A percentile compares a stretch with the other conserved stretches of the same genome.
Evolutionary conservation across 1,284 basidiomycete genomes (phyloP).

Genomic region (Cryptococcus sp.): DNA sequence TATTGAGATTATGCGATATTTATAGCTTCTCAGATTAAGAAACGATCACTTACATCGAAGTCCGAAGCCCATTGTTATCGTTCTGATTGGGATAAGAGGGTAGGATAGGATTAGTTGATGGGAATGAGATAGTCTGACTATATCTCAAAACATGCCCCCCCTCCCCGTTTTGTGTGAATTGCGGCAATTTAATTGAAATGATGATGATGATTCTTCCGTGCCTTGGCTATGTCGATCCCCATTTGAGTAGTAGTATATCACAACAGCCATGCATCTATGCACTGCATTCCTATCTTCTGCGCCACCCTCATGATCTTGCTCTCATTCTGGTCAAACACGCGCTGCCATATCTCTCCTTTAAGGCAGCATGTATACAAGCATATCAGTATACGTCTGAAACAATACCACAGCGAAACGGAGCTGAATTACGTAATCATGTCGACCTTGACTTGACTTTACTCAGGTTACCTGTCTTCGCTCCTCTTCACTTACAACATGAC

Average conservation of each 20-base stretch:
- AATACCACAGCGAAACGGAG: too few relatives aligned
- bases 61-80: not conserved
- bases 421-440: not conserved
- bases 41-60: not conserved
- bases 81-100: not conserved
- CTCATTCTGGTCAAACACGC: too few relatives aligned
- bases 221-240: too few relatives aligned
- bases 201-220: too few relatives aligned
- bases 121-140: not conserved
- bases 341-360: too few relatives aligned
- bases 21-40: not conserved
- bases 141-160: not conserved
- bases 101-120: not conserved
- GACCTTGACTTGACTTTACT: not conserved
- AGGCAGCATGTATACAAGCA: too few relatives aligned
- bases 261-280: not conserved
- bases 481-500: conserved; percentile 11
- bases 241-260: not conserved
- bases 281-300: too few relatives aligned
- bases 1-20: not conserved
- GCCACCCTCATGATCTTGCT: too few relatives aligned
- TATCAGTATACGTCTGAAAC: too few relatives aligned
- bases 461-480: not conserved
- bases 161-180: not conserved
- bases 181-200: too few relatives aligned